Evolutionary conservation across 495 filamentous ascomycete genomes (phyloP), one percentile per base, ranked within the genome.

Genomic region (Hyaloscypha hepaticicola): DNA sequence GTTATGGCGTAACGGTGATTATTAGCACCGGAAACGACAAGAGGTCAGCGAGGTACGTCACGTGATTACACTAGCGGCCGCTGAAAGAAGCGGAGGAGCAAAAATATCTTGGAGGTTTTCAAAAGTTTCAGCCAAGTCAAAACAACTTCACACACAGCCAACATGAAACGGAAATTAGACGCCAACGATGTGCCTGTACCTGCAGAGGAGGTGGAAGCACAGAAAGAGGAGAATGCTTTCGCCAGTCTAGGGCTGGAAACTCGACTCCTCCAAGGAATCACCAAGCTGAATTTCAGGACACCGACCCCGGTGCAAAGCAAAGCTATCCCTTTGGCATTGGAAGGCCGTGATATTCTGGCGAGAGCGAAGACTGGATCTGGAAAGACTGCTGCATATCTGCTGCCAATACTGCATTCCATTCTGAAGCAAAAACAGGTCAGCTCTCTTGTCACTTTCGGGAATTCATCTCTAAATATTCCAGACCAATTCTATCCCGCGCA

Each of bases 331-430:
- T 77, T 97, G 51, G 91, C 91, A 28, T 79, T 97, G n/a, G 87
- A 92, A 63, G 95, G 95, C 21, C 89, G 90, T 71, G 93, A 97
- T 82, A 88, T 99, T 61, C 77, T 98, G 51, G 91, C 92, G 58
- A 90, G 91, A 68, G 89, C 94, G 49, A 95, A 92, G 76, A 97
- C 93, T 22, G 93, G 93, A 28, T 95, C 92, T 22, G 94, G 95
- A 53, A 99, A 99, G 78, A 99, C 95, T 5, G 90, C 91, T n/a
- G 95, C 95, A 58, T 99, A 99, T 76, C 80, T 97, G n/a, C 82
- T 98, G 27, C 95, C 95, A 1, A 83, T 97, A 45, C 76, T 98
- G 45, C 88, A 96, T 67, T 79, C 82, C 25, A 90, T 96, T 58
- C 81, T 99, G 12, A 87, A 86, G 69, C 83, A 83, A 58, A 96